Base-by-base conservation (phyloP, 2,329 filamentous ascomycete genomes). In the Colletotrichum cuscutae region DNA sequence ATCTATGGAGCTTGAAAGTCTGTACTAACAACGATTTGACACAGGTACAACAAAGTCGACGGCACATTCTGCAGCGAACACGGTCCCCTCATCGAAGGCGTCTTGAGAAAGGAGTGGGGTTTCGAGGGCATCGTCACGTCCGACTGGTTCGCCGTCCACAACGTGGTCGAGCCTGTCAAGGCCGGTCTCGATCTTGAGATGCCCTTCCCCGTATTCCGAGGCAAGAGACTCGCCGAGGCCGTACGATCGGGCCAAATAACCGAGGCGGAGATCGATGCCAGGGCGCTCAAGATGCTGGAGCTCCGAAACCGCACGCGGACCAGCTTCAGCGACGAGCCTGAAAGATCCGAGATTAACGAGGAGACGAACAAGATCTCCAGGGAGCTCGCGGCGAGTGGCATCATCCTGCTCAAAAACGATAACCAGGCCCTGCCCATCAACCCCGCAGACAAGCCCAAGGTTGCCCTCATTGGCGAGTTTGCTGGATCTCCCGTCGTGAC, bases 111-210 rank as follows among this genome's bases (percentile, higher is more conserved):
- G 4, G 79, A 82, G 65, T 82, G 81, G 81, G 74, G 77, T 15
- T 82, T 78, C 73, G 76, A 81, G 5, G 81, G 81, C 19, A 76
- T 80, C 12, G 77, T 81, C 72, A 80, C 82, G 75, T 80, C 77
- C 49, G 81, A 82, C 59, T 83, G 79, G 81, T 81, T 77, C 68
- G 80, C 77, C 60, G 81, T 77, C 7, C 80, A 82, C 73, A 76
- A 76, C 49, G 80, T 78, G 0, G 75, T 78, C 13, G 77, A 78
- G 64, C 74, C 78, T 6, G 73, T 80, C 71, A 78, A 80, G 70
- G 76, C 79, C 2, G 77, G 81, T 0, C 75, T 79, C 37, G 77
- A 82, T 46, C 77, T 82, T 11, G 81, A 83, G 68, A 83, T 83
- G 80, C 79, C 79, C 1, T 71, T 71, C 35, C 68, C 68, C 1